Conservation (phyloP, 139 green algal genomes). For the Zygnema circumcarinatum region DNA sequence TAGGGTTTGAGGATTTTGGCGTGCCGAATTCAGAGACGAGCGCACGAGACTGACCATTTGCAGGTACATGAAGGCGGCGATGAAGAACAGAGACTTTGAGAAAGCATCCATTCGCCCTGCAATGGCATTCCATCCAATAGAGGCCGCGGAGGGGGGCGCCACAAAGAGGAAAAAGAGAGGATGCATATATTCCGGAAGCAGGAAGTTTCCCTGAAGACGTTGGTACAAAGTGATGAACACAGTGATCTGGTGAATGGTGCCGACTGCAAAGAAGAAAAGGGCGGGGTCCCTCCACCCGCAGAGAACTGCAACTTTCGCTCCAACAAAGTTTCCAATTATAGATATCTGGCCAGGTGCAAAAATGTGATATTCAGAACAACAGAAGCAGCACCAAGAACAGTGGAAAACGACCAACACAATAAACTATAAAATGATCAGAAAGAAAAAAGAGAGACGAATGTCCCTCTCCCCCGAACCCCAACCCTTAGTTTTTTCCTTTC, state of each 20-base stretch:
- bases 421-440: too few species aligned
- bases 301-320: neutral
- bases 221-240: conserved; percentile 20
- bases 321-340: conserved; percentile 14
- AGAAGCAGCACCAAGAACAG: too few species aligned
- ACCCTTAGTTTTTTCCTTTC: too few species aligned
- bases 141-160: neutral
- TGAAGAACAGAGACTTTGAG: neutral
- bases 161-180: conserved; percentile 16
- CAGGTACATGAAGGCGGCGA: neutral
- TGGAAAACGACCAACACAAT: too few species aligned
- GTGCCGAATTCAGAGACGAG: too few species aligned
- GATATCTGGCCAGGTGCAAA: neutral
- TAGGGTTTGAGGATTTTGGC: too few species aligned
- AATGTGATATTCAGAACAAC: too few species aligned
- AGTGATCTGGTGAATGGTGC: neutral
- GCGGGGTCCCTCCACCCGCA: neutral
- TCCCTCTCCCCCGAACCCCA: too few species aligned
- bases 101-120: neutral
- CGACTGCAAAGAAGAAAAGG: neutral
- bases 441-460: too few species aligned
- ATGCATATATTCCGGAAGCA: neutral
- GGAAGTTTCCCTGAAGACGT: neutral
- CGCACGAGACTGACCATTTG: too few species aligned
- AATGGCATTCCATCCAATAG: neutral